These are phyloP conservation scores for Dictyostelium brefeldianum DNA, from an alignment of 78 protist genomes.

Conservation along the genomic window DNA sequence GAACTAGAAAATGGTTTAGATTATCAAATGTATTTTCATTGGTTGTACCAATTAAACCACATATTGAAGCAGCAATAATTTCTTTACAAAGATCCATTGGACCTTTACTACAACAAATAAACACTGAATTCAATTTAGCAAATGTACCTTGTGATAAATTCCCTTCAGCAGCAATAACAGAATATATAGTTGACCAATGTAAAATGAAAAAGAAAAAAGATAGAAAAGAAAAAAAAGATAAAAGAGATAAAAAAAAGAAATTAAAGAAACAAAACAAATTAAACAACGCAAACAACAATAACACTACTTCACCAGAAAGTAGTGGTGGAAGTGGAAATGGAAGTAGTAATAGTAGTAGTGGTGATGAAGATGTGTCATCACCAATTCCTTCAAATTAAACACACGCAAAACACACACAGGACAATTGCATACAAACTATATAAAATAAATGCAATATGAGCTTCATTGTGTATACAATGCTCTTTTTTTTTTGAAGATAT, in stretches of 20 bases:
- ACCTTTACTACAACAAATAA: slow-evolving; percentile 16
- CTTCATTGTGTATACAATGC: no score
- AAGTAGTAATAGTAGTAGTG: neutral
- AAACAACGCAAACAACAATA: neutral
- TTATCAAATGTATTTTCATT: neutral
- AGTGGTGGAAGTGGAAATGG: neutral
- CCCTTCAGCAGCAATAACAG: neutral
- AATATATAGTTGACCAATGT: neutral
- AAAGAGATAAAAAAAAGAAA: slow-evolving; percentile 7
- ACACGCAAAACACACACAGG: neutral
- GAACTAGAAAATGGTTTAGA: slow-evolving; percentile 32
- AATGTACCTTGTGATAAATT: neutral
- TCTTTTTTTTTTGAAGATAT: no score
- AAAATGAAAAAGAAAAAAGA: slow-evolving; percentile 22
- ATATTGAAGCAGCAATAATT: slow-evolving; percentile 41
- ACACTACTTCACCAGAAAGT: neutral
- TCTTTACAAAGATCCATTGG: slow-evolving; percentile 26
- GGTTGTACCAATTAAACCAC: slow-evolving; percentile 37
- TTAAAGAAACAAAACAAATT: neutral
- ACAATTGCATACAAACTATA: no score
- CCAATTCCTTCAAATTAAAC: neutral
- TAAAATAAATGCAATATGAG: no score
- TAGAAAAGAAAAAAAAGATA: neutral
- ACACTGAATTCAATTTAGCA: neutral
- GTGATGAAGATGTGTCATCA: neutral